These are phyloP conservation scores for Musa schizocarpa DNA, from an alignment of 176 grass and related monocot species.

Conservation along the genomic window DNA sequence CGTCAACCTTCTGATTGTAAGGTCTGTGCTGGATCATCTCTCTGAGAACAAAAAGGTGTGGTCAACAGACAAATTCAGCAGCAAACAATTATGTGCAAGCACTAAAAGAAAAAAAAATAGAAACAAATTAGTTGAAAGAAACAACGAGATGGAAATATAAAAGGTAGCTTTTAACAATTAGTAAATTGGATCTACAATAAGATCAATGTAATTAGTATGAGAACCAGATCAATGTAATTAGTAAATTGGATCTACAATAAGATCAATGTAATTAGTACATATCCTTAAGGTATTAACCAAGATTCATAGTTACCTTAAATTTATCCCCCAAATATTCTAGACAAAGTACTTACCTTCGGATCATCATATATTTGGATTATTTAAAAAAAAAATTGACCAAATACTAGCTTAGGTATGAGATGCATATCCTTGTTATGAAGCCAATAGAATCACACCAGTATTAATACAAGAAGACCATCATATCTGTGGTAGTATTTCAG, in stretches of 20 bases:
- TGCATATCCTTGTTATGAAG: no score
- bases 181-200: background rate
- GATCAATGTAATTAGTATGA: background rate
- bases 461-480: no score
- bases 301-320: no score
- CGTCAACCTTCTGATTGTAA: constrained; percentile 14
- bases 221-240: background rate
- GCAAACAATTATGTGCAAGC: background rate
- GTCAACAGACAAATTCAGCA: background rate
- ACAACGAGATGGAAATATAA: background rate
- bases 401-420: no score
- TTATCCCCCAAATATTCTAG: no score
- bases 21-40: constrained; percentile 11
- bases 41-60: background rate
- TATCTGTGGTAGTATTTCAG: no score
- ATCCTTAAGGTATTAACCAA: no score
- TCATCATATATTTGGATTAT: no score
- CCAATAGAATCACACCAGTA: no score
- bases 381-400: no score
- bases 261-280: background rate
- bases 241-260: background rate
- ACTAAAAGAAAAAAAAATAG: background rate
- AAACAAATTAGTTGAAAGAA: background rate
- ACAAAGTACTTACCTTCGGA: no score
- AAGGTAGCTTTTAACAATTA: background rate